Conservation (phyloP, 352 stramenopile genomes). For the Phytopythium mirpurense region DNA sequence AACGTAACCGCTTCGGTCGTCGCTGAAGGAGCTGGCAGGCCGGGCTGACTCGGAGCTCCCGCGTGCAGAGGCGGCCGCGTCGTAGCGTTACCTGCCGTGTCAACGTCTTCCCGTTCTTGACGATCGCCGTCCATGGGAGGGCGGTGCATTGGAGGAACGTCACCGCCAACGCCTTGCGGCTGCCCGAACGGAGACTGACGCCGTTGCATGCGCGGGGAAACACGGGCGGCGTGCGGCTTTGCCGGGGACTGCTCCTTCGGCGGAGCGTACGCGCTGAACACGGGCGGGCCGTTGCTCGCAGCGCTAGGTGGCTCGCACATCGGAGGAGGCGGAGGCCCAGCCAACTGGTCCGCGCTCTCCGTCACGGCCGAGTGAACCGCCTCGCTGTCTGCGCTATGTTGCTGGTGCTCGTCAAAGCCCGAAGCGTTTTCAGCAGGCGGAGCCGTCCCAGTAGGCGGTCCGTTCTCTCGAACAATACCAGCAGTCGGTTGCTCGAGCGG, state of each 20-base stretch:
- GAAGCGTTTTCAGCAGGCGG: not conserved
- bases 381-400: not conserved
- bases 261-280: slow-evolving; percentile 3
- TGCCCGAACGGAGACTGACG: slow-evolving; percentile 1
- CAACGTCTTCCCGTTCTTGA: slow-evolving; percentile 5
- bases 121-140: slow-evolving; percentile 8
- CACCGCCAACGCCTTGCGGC: not conserved
- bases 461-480: not conserved
- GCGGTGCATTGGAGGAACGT: slow-evolving; percentile 5
- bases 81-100: not conserved
- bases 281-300: not conserved
- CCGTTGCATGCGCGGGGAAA: slow-evolving; percentile 4
- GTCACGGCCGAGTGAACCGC: not conserved
- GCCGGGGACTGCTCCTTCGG: not conserved
- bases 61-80: not conserved
- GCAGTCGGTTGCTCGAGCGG: not conserved
- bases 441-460: not conserved
- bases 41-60: not conserved
- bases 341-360: not conserved
- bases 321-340: not conserved
- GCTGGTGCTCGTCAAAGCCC: not conserved
- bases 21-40: not conserved
- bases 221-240: not conserved
- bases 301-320: not conserved
- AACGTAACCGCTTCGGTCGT: slow-evolving; percentile 27